Conservation (phyloP, 108 stramenopile genomes). For the Aureococcus anophagefferens region DNA sequence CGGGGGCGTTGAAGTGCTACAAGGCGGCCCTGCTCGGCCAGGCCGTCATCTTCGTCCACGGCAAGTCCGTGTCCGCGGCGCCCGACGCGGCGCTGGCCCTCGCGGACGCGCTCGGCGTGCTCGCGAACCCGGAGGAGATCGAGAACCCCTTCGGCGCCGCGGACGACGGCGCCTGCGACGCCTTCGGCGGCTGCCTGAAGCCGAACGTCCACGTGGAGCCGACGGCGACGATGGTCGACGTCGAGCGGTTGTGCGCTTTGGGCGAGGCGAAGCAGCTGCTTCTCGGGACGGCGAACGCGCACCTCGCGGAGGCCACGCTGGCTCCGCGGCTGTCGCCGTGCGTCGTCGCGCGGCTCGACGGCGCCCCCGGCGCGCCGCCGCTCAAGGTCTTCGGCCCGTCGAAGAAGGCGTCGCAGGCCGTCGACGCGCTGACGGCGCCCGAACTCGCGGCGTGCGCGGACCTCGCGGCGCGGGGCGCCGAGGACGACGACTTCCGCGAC, state of each 20-base stretch:
- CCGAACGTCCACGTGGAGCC: background rate
- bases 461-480: too few species aligned
- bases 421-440: too few species aligned
- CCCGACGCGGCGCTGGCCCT: background rate
- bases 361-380: too few species aligned
- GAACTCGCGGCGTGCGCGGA: too few species aligned
- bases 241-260: background rate
- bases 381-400: too few species aligned
- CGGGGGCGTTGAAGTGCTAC: background rate
- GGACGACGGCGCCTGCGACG: background rate
- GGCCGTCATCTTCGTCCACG: background rate
- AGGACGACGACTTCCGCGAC: too few species aligned
- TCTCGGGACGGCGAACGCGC: constrained; percentile 38
- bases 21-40: background rate
- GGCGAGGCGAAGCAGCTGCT: background rate
- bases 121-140: background rate
- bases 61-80: background rate
- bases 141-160: too few species aligned
- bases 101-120: background rate
- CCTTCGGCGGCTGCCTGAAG: background rate
- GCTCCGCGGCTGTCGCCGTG: too few species aligned
- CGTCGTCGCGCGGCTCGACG: too few species aligned
- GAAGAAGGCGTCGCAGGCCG: too few species aligned
- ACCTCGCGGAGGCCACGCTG: constrained; percentile 47
- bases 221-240: background rate